Base-by-base conservation (phyloP, 2,329 filamentous ascomycete species). In the Corniculantispora saksenae region DNA sequence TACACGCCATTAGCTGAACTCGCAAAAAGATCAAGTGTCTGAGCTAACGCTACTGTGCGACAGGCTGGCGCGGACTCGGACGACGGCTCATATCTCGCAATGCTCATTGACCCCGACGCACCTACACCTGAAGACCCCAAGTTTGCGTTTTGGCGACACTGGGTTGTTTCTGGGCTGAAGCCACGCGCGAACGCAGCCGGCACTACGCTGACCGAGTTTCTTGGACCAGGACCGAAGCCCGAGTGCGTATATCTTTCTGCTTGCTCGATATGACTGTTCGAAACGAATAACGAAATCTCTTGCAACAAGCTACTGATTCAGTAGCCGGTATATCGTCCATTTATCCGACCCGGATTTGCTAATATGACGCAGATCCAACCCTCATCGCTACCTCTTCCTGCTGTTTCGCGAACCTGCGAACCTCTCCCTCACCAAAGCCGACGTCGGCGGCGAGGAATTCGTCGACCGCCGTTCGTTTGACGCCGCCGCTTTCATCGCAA, bases 141-240 rank as follows among this genome's bases (percentile, higher is more conserved):
- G 69, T 85, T 83, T 69, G 81, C 82, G 0, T 85, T 82, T 69
- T 86, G 83, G 83, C 76, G 83, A 23, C 84, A 86, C 69, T 86
- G 82, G 81, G 77, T 86, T 29, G 71, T 84, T 0, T 72, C 77
- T 4, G 79, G 80, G 0, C 54, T 82, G 59, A 75, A 74, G 63
- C 76, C 79, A 72, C 6, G 72, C 70, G 0, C 66, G 73, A 67
- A 73, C 73, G 10, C 75, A 76, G 65, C 71, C 70, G 43, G 71
- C 76, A 55, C 35, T 8, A 48, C 50, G 15, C 64, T 82, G 59
- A 82, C 81, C 4, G 75, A 77, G 40, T 83, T 81, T 66, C 72
- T 82, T 19, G 80, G 76, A 0, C 80, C 80, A 0, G 80, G 79
- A 0, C 80, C 80, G 12, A 81, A 80, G 68, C 80, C 83, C 47